phyloP scores from a whole-genome alignment of 2,329 filamentous ascomycete species.

The Ceratocystis variospora region DNA sequence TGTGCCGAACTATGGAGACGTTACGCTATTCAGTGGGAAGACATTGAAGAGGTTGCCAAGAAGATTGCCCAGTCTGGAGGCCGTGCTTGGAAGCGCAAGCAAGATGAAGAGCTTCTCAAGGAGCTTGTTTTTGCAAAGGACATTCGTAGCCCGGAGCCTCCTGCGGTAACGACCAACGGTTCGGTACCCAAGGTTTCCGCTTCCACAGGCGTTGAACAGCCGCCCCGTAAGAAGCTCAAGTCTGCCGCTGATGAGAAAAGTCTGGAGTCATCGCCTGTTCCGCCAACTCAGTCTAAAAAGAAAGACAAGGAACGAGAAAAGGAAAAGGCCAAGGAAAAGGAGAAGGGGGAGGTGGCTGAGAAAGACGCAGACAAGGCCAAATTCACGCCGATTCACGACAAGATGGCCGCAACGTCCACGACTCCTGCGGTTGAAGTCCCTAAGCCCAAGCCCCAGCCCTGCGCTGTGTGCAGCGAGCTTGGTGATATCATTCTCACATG shows the following conservation, averaged over 20 bases:
- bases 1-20: constrained; percentile 91
- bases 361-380: constrained; percentile 11
- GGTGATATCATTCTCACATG: constrained; percentile 69
- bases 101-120: constrained; percentile 80
- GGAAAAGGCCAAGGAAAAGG: constrained; percentile 30
- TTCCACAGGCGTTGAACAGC: constrained; percentile 27
- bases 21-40: constrained; percentile 92
- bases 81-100: constrained; percentile 71
- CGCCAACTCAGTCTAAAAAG: constrained; percentile 35
- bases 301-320: constrained; percentile 15
- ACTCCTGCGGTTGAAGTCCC: constrained; percentile 34
- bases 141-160: constrained; percentile 15
- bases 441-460: constrained; percentile 64
- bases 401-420: constrained; percentile 30
- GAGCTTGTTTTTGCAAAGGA: constrained; percentile 56
- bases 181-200: constrained; percentile 19
- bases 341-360: constrained; percentile 5
- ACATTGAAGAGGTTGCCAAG: constrained; percentile 78
- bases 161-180: constrained; percentile 17
- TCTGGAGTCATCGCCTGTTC: constrained; percentile 33
- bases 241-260: constrained; percentile 32
- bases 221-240: constrained; percentile 54
- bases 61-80: constrained; percentile 70
- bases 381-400: constrained; percentile 28
- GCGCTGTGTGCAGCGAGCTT: constrained; percentile 66